Base-by-base conservation (phyloP, 257 asterid genomes). In the Craterostigma plantagineum region DNA sequence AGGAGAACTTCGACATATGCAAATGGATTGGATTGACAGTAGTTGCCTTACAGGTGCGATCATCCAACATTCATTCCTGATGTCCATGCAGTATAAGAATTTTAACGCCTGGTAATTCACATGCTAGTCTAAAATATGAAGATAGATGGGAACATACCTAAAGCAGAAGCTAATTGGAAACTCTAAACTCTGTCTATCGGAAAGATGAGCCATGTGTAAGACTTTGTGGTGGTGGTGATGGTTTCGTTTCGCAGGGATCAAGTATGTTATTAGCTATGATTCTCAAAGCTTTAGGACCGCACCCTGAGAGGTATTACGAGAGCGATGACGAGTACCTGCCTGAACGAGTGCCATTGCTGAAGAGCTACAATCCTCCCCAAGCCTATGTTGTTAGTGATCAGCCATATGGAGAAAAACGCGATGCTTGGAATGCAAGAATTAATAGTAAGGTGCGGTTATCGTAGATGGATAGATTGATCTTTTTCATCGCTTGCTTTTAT, bases 281-380 rank as follows among this genome's bases (percentile, higher is more conserved):
- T 63, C 93, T 87, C 27, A 87, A 77, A 77, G 95, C 92, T 50
- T 61, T 82, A 59, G 92, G 93, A 61, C 79, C 95, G 49, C 68
- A 72, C 60, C 39, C 63, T 35, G 92, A 72, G 67, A 82, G 72
- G 50, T 76, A 63, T 66, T 87, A 82, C 56, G 95, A 79, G 56
- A 87, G 95, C 55, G 98, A 82, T 64, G 98, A 87, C 57, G 98
- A 87, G 15, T 74, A 72, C 45, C 57, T 46, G 12, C 91, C 91
- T 8, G 92, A 76, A 46, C 58, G 95, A 67, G 95, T 72, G 44
- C 98, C 95, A 14, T 71, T 87, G 38, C 69, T 87, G 66, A 76
- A 72, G 69, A 66, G 61, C 50, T 87, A 87, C 59, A 92, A 53
- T 44, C 86, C 93, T 35, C 58, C 77, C 12, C 64, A 73, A 44